Evolutionary conservation across 768 basidiomycete species (phyloP).

Genomic region (Strobilomyces dryophilus): DNA sequence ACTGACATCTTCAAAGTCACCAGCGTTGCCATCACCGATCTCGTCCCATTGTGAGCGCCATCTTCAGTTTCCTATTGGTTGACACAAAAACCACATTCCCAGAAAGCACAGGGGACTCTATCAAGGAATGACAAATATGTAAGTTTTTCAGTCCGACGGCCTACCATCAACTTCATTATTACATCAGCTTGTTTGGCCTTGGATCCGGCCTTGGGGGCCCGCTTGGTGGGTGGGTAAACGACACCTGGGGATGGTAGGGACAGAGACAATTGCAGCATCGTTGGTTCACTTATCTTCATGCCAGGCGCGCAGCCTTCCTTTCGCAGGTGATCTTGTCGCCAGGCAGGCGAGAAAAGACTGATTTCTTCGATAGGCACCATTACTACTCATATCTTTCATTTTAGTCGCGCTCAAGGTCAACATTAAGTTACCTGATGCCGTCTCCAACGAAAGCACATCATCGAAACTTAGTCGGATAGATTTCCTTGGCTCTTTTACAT

Average conservation of each 20-base stretch:
- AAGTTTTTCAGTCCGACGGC: conserved; percentile 22
- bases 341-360: neutral
- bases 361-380: conserved; percentile 54
- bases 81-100: conserved; percentile 1
- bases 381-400: conserved; percentile 66
- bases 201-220: conserved; percentile 81
- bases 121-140: conserved; percentile 91
- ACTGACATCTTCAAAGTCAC: conserved; percentile 50
- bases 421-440: conserved; percentile 65
- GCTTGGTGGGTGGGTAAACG: conserved; percentile 81
- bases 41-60: conserved; percentile 74
- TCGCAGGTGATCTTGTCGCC: conserved; percentile 57
- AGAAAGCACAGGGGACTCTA: conserved; percentile 87
- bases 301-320: conserved; percentile 82
- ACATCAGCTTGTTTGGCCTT: conserved; percentile 69
- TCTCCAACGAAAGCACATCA: conserved; percentile 52
- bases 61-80: neutral
- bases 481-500: conserved; percentile 75
- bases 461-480: conserved; percentile 80
- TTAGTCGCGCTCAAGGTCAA: conserved; percentile 76
- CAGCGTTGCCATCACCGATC: conserved; percentile 80
- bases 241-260: conserved; percentile 78
- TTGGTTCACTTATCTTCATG: conserved; percentile 9
- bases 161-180: conserved; percentile 8
- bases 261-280: neutral